Base-by-base conservation (phyloP, 2,329 filamentous ascomycete genomes). In the Didymella lethalis region DNA sequence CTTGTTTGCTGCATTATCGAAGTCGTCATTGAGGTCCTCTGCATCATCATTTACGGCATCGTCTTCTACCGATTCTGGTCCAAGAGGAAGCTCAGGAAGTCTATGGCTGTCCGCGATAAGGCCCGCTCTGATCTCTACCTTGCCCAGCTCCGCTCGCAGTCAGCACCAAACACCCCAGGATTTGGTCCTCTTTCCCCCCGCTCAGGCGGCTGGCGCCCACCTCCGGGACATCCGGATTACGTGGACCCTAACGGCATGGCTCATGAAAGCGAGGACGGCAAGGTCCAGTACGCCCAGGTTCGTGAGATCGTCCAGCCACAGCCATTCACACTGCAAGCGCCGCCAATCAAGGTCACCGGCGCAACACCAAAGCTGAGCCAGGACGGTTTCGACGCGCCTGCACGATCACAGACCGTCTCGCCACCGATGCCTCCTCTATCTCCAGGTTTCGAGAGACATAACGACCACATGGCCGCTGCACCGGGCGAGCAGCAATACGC, bases 1-100 rank as follows among this genome's bases (percentile, higher is more conserved):
- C 85, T 99, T 64, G 90, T 99, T 76, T 99, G 95, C 85, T 93
- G 93, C 80, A 90, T 99, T 75, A 98, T 99, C 77, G 95, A 99
- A 79, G 85, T 99, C 67, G 91, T 97, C 62, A 85, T 99, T 70
- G 95, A 98, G 75, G 86, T 91, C 66, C 90, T 98, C 74, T 92
- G 91, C 74, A 96, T 99, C 77, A 83, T 88, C 53, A 91, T 99
- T 72, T 99, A 99, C 84, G 92, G 87, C 73, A 86, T 97, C 74
- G 88, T 97, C 77, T 97, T 98, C 84, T 98, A 96, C 85, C 91
- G 95, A 70, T 96, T 96, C 85, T 97, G 93, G 87, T 93, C 91
- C 67, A 99, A 98, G 86, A 90, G 92, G 77, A 90, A 91, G 76
- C 91, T 99, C 63, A 89, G 90, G 80, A 98, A 97, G 85, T 93